Evolutionary conservation across 2,329 filamentous ascomycete genomes (phyloP), one percentile per base, ranked within the genome.

Genomic region (Sporothrix pseudoabietina): DNA sequence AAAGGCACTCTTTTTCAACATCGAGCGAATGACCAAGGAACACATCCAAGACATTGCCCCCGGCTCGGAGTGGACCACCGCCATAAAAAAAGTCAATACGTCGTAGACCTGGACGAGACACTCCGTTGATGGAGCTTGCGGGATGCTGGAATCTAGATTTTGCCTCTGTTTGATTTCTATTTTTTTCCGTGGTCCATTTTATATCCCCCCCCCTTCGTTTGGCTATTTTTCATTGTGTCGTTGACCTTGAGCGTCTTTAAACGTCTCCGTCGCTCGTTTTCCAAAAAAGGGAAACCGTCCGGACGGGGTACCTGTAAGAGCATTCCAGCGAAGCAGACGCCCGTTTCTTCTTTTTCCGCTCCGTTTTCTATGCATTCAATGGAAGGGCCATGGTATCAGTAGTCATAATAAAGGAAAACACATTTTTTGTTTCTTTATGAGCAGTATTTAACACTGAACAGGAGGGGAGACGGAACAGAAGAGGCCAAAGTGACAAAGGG

Each of bases 21-120:
- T 49, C 10, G 22, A 39, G 41, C 54, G 69, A 52, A 71, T 71
- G 41, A 26, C 35, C 49, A 44, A 70, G 35, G 49, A 70, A 57
- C 52, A 70, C 68, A 59, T 69, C 66, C 47, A 41, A 69, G 49
- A 69, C 66, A 54, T 55, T 69, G 61, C 61, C 61, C 39, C 59
- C 61, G 9, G 16, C 4, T 26, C n/a, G 52, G n/a, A 44, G 61
- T 65, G 61, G 61, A 44, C 61, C 61, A 32, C 14, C 32, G 32
- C 12, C 16, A 47, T 12, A 26, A 12, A 47, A 12, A 47, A 47
- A 47, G 30, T 35, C 32, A n/a, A 61, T 39, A 39, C 12, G 3
- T 0, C 7, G 19, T 12, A 3, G 22, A 30, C 10, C 30, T 1
- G 44, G 14, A 49, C 44, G 44, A 49, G 44, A 49, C 44, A 19